phyloP scores from a whole-genome alignment of 371 early-diverging fungal species.

The Mucor piriformis region DNA sequence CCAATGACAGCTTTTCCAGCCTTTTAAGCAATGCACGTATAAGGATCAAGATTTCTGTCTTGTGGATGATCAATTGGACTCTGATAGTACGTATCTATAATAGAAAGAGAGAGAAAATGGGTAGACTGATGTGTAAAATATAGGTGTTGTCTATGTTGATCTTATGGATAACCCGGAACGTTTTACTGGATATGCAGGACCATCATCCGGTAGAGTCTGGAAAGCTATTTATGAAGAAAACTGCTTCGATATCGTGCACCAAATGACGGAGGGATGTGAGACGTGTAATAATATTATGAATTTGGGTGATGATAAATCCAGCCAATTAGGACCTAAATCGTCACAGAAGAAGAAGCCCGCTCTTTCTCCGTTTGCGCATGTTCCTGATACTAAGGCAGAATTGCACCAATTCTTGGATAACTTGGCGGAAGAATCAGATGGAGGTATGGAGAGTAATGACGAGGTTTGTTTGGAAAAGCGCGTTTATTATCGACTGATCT shows the following conservation, averaged over 20 bases:
- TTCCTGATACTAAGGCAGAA: constrained; percentile 33
- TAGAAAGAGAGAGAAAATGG: too few species aligned
- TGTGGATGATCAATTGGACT: constrained; percentile 79
- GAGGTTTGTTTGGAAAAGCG: constrained; percentile 87
- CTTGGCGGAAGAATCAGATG: constrained; percentile 56
- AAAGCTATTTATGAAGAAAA: constrained; percentile 94
- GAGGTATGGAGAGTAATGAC: constrained; percentile 29
- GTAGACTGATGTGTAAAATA: too few species aligned
- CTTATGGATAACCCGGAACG: constrained; percentile 92
- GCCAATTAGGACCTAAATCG: not conserved
- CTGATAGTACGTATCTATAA: constrained; percentile 4
- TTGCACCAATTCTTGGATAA: constrained; percentile 48
- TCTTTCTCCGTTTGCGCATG: constrained; percentile 39
- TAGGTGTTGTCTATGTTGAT: constrained; percentile 89
- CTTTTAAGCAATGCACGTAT: constrained; percentile 63
- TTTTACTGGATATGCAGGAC: constrained; percentile 95
- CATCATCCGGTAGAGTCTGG: constrained; percentile 90
- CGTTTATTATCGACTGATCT: constrained; percentile 90
- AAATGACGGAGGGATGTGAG: constrained; percentile 59
- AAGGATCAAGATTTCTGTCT: constrained; percentile 87
- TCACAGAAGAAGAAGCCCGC: constrained; percentile 20
- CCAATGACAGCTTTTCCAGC: constrained; percentile 46
- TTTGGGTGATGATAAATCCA: constrained; percentile 2
- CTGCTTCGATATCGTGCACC: constrained; percentile 82
- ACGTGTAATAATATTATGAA: constrained; percentile 47